Evolutionary conservation across 768 basidiomycete genomes (phyloP), one percentile per base, ranked within the genome.

Genomic region (Russula brevipes): DNA sequence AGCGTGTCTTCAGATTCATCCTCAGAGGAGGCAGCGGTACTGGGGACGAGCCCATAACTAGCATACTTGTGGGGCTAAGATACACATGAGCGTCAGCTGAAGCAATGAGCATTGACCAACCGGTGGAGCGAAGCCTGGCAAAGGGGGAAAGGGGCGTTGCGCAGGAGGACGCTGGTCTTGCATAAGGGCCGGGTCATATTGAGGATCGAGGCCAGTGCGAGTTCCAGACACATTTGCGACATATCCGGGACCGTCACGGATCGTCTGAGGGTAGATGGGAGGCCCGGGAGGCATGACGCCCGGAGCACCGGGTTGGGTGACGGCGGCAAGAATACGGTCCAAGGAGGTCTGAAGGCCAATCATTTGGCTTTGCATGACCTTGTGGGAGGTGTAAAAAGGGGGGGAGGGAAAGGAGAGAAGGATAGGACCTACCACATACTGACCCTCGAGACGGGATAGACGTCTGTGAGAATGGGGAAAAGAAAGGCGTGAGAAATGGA

Each of bases 351-450:
- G 92, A 87, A 94, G 90, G 69, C 91, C 91, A 69, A 94, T 93
- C 89, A 94, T 92, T 73, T 93, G 91, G 75, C 89, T 91, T 73
- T 94, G 90, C 84, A 94, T 89, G 68, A 91, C 87, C 90, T 91
- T 57, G 52, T 52, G 46, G 19, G 17, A 35, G 16, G 41, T 46
- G 24, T 55, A 64, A 65, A 63, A 63, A 54, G 30, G 54, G 33
- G 53, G 38, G 45, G 17, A 11, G 5, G n/a, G 52, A 53, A n/a
- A 17, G 31, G 39, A 47, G 50, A 65, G n/a, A 24, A 14, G 35
- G 61, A 50, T 24, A 46, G n/a, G 6, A 73, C 76, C 61, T 78
- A 91, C 89, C 73, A 94, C 71, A 72, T 91, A 93, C 73, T 93
- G 90, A 67, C 88, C 88, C 73, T 93, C 91, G 66, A 94, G 84